Evolutionary conservation across 257 asterid species (phyloP).

Genomic region (Buddleja alternifolia): DNA sequence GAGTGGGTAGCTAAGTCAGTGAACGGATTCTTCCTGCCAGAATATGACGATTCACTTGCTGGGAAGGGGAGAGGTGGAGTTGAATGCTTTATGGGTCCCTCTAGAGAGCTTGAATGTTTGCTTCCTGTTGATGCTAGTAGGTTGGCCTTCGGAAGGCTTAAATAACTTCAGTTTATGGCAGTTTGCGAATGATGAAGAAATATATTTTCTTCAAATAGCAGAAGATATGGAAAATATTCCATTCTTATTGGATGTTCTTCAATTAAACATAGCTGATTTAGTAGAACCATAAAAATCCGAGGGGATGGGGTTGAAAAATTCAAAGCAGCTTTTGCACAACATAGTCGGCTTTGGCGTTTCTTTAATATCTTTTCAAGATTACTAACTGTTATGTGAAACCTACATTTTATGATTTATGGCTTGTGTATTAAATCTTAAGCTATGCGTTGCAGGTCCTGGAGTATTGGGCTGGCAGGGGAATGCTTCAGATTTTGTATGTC

Average conservation of each 20-base stretch:
- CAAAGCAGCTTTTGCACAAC: neutral
- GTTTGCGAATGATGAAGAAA: neutral
- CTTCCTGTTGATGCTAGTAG: neutral
- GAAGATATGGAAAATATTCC: conserved; percentile 13
- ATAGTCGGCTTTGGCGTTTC: neutral
- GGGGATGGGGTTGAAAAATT: neutral
- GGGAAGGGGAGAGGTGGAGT: conserved; percentile 4
- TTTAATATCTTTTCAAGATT: neutral
- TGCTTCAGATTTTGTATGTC: conserved; percentile 98
- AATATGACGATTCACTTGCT: neutral
- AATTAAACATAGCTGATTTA: conserved; percentile 13
- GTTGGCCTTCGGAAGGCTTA: conserved; percentile 7
- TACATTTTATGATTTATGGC: conserved; percentile 16
- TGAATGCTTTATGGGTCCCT: conserved; percentile 10
- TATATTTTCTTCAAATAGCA: neutral
- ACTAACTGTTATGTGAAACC: conserved; percentile 6
- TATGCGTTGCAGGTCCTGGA: conserved; percentile 74
- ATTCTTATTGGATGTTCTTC: neutral
- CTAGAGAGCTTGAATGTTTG: neutral
- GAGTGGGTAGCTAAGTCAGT: neutral
- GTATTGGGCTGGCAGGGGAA: conserved; percentile 95
- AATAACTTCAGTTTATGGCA: neutral
- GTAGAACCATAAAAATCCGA: conserved; percentile 6
- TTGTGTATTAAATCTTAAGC: conserved; percentile 21
- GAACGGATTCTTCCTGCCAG: conserved; percentile 14